phyloP scores from a whole-genome alignment of 1,284 basidiomycete species.

The Exobasidium rhododendri region DNA sequence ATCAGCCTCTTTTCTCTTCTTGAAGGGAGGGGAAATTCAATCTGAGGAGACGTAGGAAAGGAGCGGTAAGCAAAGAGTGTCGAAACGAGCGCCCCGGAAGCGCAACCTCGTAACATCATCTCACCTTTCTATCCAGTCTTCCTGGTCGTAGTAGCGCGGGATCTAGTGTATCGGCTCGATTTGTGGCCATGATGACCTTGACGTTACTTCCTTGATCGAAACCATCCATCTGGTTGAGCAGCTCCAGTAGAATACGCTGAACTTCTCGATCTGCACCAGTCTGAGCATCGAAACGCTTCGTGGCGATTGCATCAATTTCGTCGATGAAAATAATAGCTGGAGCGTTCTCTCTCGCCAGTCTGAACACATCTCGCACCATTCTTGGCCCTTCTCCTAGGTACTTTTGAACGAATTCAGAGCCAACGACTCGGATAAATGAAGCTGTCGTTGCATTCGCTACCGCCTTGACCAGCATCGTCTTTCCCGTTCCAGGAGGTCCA shows the following conservation, averaged over 20 bases:
- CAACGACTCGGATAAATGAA: constrained; percentile 95
- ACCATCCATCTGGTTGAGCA: constrained; percentile 99
- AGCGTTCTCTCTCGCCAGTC: constrained; percentile 92
- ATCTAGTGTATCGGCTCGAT: constrained; percentile 59
- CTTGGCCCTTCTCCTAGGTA: constrained; percentile 98
- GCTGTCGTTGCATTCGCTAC: constrained; percentile 97
- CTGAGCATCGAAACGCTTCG: constrained; percentile 99
- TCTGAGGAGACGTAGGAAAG: constrained; percentile 59
- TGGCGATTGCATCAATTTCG: constrained; percentile 98
- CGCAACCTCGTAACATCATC: background rate
- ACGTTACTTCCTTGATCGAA: constrained; percentile 99
- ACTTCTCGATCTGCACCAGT: constrained; percentile 99
- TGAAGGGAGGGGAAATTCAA: constrained; percentile 94
- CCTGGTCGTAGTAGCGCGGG: constrained; percentile 95
- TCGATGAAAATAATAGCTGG: constrained; percentile 99
- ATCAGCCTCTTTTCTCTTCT: constrained; percentile 93
- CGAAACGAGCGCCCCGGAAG: background rate
- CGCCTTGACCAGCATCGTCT: constrained; percentile 99
- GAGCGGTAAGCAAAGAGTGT: background rate
- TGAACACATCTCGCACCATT: constrained; percentile 99
- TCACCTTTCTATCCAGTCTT: constrained; percentile 81
- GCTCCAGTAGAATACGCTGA: constrained; percentile 95
- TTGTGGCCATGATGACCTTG: constrained; percentile 63
- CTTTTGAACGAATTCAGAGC: constrained; percentile 98
- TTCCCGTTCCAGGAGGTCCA: constrained; percentile 93